Conservation (phyloP, 306 rosid species). For the Boehmeria nivea region DNA sequence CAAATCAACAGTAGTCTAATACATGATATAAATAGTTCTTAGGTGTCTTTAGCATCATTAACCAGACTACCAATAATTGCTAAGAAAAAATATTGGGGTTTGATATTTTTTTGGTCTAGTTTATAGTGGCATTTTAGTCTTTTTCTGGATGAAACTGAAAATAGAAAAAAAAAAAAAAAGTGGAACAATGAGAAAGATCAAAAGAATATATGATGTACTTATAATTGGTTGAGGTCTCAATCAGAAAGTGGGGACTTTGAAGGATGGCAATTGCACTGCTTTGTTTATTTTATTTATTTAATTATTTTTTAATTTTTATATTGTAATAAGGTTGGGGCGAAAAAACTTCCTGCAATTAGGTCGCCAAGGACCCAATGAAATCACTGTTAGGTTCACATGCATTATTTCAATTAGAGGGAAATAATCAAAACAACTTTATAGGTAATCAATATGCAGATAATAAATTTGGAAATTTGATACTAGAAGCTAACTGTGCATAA, state of each 20-base stretch:
- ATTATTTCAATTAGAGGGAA: background rate
- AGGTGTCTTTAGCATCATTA: too few relatives aligned
- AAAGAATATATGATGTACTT: background rate
- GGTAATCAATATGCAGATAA: too few relatives aligned
- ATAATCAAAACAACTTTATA: background rate
- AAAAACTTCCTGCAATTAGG: background rate
- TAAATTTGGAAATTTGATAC: background rate
- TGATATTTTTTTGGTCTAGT: background rate
- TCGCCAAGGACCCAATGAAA: slow-evolving; percentile 26
- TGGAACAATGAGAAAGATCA: background rate
- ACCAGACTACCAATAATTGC: background rate
- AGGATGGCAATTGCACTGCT: background rate
- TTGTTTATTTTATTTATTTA: too few relatives aligned
- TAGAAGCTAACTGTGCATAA: too few relatives aligned
- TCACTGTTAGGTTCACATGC: slow-evolving; percentile 20
- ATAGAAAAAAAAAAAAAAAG: background rate
- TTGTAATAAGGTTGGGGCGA: background rate
- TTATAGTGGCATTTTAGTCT: background rate
- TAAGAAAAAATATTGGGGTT: background rate
- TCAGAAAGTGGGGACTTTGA: slow-evolving; percentile 10
- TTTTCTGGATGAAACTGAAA: background rate
- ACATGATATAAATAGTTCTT: too few relatives aligned
- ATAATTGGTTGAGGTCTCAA: background rate
- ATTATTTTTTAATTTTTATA: background rate
- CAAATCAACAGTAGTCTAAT: too few relatives aligned